These are phyloP conservation scores for Coprinopsis strossmayeri DNA, from an alignment of 768 basidiomycete genomes.

Conservation along the genomic window DNA sequence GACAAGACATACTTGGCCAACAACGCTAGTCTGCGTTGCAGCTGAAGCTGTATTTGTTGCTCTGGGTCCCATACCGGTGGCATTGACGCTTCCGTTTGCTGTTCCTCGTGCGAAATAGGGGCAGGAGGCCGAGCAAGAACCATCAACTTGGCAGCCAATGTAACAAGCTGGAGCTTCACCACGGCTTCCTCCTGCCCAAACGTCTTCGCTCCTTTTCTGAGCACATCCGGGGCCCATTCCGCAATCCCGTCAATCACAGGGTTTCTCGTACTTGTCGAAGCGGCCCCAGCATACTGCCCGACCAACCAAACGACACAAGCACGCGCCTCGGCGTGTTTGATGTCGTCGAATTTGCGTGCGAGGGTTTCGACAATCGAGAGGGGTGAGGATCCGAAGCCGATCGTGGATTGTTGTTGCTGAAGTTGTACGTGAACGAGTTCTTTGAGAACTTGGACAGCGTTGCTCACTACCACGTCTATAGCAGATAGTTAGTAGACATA, in stretches of 20 bases:
- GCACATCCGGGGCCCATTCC: conserved; percentile 83
- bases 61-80: not conserved
- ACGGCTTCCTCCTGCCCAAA: conserved; percentile 66
- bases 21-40: conserved; percentile 40
- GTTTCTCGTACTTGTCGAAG: conserved; percentile 25
- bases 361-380: conserved; percentile 72
- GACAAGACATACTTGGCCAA: conserved; percentile 70
- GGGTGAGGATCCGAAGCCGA: conserved; percentile 23
- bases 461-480: conserved; percentile 69
- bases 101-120: not conserved
- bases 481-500: not conserved
- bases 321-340: conserved; percentile 72
- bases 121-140: conserved; percentile 44
- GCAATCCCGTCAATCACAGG: conserved; percentile 49
- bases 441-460: conserved; percentile 81
- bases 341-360: conserved; percentile 70
- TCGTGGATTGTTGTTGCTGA: conserved; percentile 14
- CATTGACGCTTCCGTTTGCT: not conserved
- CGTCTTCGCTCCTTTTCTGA: conserved; percentile 70
- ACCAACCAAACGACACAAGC: conserved; percentile 92
- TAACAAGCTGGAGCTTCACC: conserved; percentile 81
- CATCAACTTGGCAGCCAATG: conserved; percentile 80
- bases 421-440: conserved; percentile 71
- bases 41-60: conserved; percentile 1
- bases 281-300: conserved; percentile 63